Evolutionary conservation across 257 asterid genomes (phyloP).

Genomic region (Craterostigma plantagineum): DNA sequence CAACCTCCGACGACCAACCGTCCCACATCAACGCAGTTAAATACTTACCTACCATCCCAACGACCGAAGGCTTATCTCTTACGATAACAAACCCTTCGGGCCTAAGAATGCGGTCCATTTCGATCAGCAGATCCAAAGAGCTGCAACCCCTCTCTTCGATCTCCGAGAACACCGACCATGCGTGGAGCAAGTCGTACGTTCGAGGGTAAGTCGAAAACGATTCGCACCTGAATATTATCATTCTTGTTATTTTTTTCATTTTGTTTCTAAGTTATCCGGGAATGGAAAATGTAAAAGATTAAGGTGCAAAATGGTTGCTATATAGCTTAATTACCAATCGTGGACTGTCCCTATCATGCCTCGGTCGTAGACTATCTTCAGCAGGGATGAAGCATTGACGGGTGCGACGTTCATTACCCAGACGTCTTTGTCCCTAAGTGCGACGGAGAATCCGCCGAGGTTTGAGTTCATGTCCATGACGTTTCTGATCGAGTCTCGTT

Average conservation of each 20-base stretch:
- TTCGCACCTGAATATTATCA: constrained; percentile 53
- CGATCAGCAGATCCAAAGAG: constrained; percentile 62
- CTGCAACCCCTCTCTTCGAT: constrained; percentile 57
- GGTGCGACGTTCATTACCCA: constrained; percentile 99
- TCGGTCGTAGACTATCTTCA: constrained; percentile 73
- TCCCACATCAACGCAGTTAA: constrained; percentile 70
- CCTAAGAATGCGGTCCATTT: constrained; percentile 80
- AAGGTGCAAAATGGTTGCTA: background rate
- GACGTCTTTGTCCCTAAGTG: constrained; percentile 61
- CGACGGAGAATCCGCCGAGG: constrained; percentile 86
- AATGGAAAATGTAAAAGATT: background rate
- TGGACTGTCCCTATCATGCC: constrained; percentile 89
- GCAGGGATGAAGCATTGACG: constrained; percentile 34
- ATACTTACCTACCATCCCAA: constrained; percentile 33
- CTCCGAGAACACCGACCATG: constrained; percentile 63
- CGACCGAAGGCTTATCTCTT: constrained; percentile 45
- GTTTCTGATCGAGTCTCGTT: constrained; percentile 52
- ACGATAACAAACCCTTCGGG: constrained; percentile 78
- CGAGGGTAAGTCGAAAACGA: constrained; percentile 94
- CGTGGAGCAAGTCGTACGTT: constrained; percentile 83
- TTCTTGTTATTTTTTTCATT: background rate
- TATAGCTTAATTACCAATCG: constrained; percentile 42
- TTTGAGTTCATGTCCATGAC: constrained; percentile 94
- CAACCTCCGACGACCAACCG: constrained; percentile 68
- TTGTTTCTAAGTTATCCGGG: background rate